Evolutionary conservation across 1,139 yeast genomes (phyloP), one percentile per base, ranked within the genome.

Genomic region (Scheffersomyces lignicola): DNA sequence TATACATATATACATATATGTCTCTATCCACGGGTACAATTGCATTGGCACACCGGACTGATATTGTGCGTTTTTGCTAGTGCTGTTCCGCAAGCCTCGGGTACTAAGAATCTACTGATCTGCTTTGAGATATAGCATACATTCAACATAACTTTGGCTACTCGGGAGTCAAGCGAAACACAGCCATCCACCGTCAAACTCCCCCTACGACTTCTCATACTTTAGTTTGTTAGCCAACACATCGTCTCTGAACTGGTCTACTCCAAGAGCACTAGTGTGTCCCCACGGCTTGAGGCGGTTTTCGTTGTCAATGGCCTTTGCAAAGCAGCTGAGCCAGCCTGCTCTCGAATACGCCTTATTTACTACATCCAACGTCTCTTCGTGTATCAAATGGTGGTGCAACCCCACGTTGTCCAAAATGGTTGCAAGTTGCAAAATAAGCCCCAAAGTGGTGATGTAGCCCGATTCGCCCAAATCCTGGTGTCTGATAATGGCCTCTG

Each of bases 401-500:
- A 50, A 40, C 2, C 69, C 69, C n/a, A 62, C 66, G 35, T 64
- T 64, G 45, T 64, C 70, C 36, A 63, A 52, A 28, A 63, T 60
- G 25, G 69, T 64, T 11, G 63, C 50, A 24, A 63, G 55, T 42
- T 64, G 70, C 31, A 64, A 46, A 27, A 64, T 59, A 31, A 64
- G 50, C 1, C 70, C 69, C 37, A 64, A 51, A 2, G 62, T 51
- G n/a, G 70, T 63, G 38, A 64, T 64, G 38, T 45, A 58, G 3
- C 69, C 69, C 2, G 58, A 34, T 6, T 54, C 55, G 13, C 69
- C 69, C 29, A 64, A 49, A 45, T 64, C 68, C 40, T 64, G 69
- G 44, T 64, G 69, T 32, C 69, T 50, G 15, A 64, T 58, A 20
- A 64, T 60, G 11, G 70, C 69, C 45, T 64, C 70, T 22, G 62